Base-by-base conservation (phyloP, 176 grass and related monocot species). In the Elymus sibiricus region DNA sequence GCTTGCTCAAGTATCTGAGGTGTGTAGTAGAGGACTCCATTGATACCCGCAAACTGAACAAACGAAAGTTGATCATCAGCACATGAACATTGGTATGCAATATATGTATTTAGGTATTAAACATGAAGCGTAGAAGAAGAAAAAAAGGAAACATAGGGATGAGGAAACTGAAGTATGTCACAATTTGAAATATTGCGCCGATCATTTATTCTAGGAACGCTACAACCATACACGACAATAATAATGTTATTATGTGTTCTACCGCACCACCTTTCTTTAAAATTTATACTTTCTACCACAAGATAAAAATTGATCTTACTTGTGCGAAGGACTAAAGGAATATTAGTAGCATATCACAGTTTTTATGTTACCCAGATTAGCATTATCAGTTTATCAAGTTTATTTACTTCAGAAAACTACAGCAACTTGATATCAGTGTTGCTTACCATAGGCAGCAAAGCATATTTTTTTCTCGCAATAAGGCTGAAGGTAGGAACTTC, bases 1-100 rank as follows among this genome's bases (percentile, higher is more conserved):
- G 97, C 97, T 91, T 99, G 92, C 82, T 99, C 90, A 82, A 99
- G 94, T 47, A 99, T 99, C 81, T 99, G 97, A 80, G 97, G 97
- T 12, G 94, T 99, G 85, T 99, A 99, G 87, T 99, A 99, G 14
- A 99, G 92, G 86, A 99, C 97, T 47, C 97, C 97, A 24, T 94
- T 99, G 90, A 99, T 99, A 31, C 97, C 97, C 77, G 97, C 92
- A 94, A 99, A 94, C 97, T 99, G 90, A 78, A 84, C 7, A 84
- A 76, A 73, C 69, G 11, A 63, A 78, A 68, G 39, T 61, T 82
- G 64, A 82, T 42, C 62, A 64, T 51, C 43, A 42, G 67, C 75
- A 70, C 6, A 43, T 9, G 16, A 75, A 69, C n/a, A 80, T 44
- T 51, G 5, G 11, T 68, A 40, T 40, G 61, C 12, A 7, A 27